Evolutionary conservation across 768 basidiomycete species (phyloP).

Genomic region (Tricholoma sp.): DNA sequence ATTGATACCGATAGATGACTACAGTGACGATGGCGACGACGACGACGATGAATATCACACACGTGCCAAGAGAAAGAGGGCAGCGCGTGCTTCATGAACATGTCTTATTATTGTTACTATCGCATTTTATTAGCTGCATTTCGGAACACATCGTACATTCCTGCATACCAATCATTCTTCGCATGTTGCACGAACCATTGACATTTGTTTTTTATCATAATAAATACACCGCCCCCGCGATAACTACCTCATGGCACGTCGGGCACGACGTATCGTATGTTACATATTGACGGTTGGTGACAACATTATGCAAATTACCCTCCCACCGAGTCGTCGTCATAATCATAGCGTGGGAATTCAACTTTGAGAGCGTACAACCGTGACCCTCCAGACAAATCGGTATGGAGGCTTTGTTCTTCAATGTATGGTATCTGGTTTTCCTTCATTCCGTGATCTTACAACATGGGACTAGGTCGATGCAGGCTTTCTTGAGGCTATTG

Average conservation of each 20-base stretch:
- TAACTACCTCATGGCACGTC: too few species aligned
- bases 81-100: slow-evolving; percentile 7
- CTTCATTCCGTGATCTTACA: slow-evolving; percentile 3
- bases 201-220: not conserved
- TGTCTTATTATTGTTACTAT: not conserved
- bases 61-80: slow-evolving; percentile 28
- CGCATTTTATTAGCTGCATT: slow-evolving; percentile 1
- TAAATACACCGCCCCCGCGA: not conserved
- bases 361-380: too few species aligned
- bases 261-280: too few species aligned
- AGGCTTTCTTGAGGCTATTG: slow-evolving; percentile 78
- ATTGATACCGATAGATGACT: slow-evolving; percentile 30
- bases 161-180: not conserved
- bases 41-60: slow-evolving; percentile 45
- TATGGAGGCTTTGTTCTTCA: slow-evolving; percentile 90
- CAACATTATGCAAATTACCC: too few species aligned
- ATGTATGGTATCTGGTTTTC: slow-evolving; percentile 41
- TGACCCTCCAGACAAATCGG: not conserved
- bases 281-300: too few species aligned
- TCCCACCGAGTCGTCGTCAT: too few species aligned
- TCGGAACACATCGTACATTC: not conserved
- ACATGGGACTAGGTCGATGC: slow-evolving; percentile 46
- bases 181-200: not conserved
- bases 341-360: not conserved
- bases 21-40: slow-evolving; percentile 40